Conservation (phyloP, 176 grass and related monocot species). For the Rhipidocladum racemiflorum region DNA sequence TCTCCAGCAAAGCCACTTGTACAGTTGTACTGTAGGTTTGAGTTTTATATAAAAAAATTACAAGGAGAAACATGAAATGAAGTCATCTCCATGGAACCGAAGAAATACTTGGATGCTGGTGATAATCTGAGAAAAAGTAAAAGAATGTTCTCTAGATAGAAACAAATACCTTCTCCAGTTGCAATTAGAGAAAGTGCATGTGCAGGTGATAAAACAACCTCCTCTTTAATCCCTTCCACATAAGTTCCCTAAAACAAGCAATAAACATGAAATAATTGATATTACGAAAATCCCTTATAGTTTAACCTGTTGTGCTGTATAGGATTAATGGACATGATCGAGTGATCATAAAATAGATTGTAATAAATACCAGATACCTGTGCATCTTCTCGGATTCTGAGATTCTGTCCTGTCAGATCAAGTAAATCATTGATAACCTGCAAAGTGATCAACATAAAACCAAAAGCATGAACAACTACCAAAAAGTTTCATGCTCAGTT, state of each 20-base stretch:
- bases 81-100: background rate
- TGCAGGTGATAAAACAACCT: constrained; percentile 95
- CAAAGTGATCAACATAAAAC: constrained; percentile 31
- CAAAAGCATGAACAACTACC: background rate
- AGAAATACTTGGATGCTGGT: constrained; percentile 1
- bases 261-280: constrained; percentile 3
- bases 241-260: constrained; percentile 71
- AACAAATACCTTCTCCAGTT: constrained; percentile 84
- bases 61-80: constrained; percentile 1
- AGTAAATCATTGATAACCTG: constrained; percentile 99
- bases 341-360: constrained; percentile 11
- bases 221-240: constrained; percentile 99
- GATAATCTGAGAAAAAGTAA: constrained; percentile 5
- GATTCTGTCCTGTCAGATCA: constrained; percentile 92
- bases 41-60: background rate
- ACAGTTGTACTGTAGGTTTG: background rate
- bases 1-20: background rate
- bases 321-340: background rate
- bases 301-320: background rate
- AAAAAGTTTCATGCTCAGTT: background rate
- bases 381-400: constrained; percentile 92
- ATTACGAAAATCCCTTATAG: background rate
- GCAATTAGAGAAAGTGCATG: constrained; percentile 98
- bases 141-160: constrained; percentile 4
- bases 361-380: constrained; percentile 52